Evolutionary conservation across 1,284 basidiomycete species (phyloP).

Genomic region (Tilletiaria anomala): DNA sequence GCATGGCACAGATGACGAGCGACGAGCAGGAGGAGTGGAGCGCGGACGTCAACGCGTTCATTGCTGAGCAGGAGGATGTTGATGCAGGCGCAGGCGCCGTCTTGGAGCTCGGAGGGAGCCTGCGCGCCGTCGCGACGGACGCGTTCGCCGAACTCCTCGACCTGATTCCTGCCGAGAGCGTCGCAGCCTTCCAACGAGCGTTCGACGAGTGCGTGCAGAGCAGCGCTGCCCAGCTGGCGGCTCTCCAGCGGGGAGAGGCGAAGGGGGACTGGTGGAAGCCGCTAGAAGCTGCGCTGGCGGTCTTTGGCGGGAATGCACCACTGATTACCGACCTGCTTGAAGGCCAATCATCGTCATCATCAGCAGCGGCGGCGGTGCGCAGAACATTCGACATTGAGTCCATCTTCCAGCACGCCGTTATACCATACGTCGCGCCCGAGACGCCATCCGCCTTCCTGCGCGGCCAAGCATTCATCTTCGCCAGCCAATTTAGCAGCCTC

Average conservation of each 20-base stretch:
- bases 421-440: slow-evolving; percentile 54
- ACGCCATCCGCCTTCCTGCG: slow-evolving; percentile 76
- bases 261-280: slow-evolving; percentile 53
- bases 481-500: slow-evolving; percentile 67
- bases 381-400: slow-evolving; percentile 62
- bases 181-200: slow-evolving; percentile 43
- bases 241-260: slow-evolving; percentile 16
- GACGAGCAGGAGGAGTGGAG: slow-evolving; percentile 91
- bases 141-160: slow-evolving; percentile 66
- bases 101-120: not conserved
- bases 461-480: slow-evolving; percentile 85
- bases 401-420: slow-evolving; percentile 63
- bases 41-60: slow-evolving; percentile 73
- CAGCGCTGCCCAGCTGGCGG: slow-evolving; percentile 42
- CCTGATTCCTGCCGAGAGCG: slow-evolving; percentile 50
- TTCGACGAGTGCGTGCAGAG: slow-evolving; percentile 45
- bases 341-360: too few relatives aligned
- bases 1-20: slow-evolving; percentile 70
- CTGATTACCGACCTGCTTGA: slow-evolving; percentile 61
- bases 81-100: slow-evolving; percentile 45
- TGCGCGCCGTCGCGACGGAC: slow-evolving; percentile 71
- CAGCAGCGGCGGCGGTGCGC: slow-evolving; percentile 55
- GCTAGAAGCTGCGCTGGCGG: slow-evolving; percentile 66
- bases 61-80: slow-evolving; percentile 80
- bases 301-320: slow-evolving; percentile 69